Evolutionary conservation across 768 basidiomycete genomes (phyloP).

Genomic region (Termitomyces sp.): DNA sequence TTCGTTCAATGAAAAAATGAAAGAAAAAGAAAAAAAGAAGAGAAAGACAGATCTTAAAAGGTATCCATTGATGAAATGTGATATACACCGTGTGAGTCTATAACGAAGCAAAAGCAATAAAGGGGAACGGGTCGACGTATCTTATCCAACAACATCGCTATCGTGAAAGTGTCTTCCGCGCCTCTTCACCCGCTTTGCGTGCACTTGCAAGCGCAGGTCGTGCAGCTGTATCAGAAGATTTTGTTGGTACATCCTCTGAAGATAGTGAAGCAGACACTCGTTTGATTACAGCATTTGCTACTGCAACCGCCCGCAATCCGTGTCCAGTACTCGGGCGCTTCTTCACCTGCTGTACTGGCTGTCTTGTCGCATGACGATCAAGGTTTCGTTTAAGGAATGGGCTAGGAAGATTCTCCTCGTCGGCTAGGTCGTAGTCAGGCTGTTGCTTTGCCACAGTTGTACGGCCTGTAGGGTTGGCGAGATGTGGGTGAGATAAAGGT

Average conservation of each 20-base stretch:
- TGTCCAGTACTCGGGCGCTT: slow-evolving; percentile 49
- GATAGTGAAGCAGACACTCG: slow-evolving; percentile 15
- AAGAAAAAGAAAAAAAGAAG: not conserved
- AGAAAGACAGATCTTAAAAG: not conserved
- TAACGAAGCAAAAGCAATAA: too few relatives aligned
- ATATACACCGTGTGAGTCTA: not conserved
- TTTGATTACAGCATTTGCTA: slow-evolving; percentile 41
- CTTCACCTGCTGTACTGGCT: slow-evolving; percentile 15
- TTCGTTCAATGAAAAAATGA: not conserved
- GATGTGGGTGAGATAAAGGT: slow-evolving; percentile 40
- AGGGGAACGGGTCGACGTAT: not conserved
- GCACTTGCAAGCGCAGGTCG: slow-evolving; percentile 40
- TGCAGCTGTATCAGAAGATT: slow-evolving; percentile 10
- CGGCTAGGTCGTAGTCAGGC: slow-evolving; percentile 58
- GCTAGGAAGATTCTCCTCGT: slow-evolving; percentile 83
- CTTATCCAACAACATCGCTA: slow-evolving; percentile 15
- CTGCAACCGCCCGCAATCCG: slow-evolving; percentile 54
- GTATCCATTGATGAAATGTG: not conserved
- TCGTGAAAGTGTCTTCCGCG: slow-evolving; percentile 37
- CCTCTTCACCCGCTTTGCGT: slow-evolving; percentile 46
- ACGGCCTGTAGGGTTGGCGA: slow-evolving; percentile 16
- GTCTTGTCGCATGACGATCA: slow-evolving; percentile 16
- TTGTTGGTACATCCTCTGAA: slow-evolving; percentile 7
- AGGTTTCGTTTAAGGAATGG: slow-evolving; percentile 62
- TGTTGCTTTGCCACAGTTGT: slow-evolving; percentile 19